Base-by-base conservation (phyloP, 768 basidiomycete species). In the Lepiota subincarnata region DNA sequence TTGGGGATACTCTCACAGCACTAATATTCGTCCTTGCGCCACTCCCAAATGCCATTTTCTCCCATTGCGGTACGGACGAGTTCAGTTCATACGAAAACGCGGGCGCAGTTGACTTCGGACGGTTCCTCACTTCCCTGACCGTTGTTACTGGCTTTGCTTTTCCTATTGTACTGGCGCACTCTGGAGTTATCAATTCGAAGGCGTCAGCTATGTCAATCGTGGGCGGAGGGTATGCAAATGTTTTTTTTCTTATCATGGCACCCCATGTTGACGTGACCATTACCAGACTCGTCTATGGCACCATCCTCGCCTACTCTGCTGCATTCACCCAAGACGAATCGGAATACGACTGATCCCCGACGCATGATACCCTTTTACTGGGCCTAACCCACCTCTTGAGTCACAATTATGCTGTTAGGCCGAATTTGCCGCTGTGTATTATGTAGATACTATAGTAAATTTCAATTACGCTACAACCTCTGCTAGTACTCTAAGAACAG, bases 191-290 rank as follows among this genome's bases (percentile, higher is more conserved):
- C 61, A 75, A 81, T 56, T 76, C 83, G 2, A 84, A 81, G 13
- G 97, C 97, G 37, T 92, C 89, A 66, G 82, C 79, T 62, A 98
- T 99, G 97, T 93, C 92, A 16, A 92, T 98, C 55, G 77, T 89
- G 28, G 97, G 97, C 12, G 97, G 97, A 71, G 88, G 85, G 82
- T 89, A 73, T 62, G 84, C 81, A 45, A 16, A 48, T 35, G 40
- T 18, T 48, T 39, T 18, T 48, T 39, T 19, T 41, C 10, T 37
- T 11, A 6, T 31, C 40, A 34, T 35, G 44, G 26, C 11, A 28
- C 39, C 57, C 26, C 54, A 50, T 59, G 24, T 19, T 53, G 16
- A 38, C 35, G 22, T 11, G 14, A 48, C 55, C 55, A 14, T 7
- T 31, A 37, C 3, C 55, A 89, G 87, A 41, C 72, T 91, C 62